Percentiles rank a stretch among this genome's conserved stretches.
These are phyloP conservation scores for Mikania micrantha DNA, from an alignment of 129 eudicot genomes.

Conservation along the genomic window DNA sequence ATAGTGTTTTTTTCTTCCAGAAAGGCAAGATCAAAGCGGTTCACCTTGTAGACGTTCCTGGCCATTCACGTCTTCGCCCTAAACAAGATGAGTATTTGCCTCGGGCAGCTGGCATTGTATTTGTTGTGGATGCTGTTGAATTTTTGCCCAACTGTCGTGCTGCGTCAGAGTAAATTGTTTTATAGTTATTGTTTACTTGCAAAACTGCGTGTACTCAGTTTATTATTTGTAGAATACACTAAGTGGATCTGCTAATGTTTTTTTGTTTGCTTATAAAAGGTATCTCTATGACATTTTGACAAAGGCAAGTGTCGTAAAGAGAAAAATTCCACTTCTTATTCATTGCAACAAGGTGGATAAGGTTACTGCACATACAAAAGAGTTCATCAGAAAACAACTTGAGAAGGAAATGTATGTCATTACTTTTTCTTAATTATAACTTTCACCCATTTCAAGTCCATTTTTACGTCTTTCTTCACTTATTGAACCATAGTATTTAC, in stretches of 20 bases:
- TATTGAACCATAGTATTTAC: background rate
- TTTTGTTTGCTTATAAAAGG: slow-evolving; percentile 38
- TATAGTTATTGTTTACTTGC: background rate
- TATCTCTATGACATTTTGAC: slow-evolving; percentile 89
- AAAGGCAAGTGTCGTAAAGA: slow-evolving; percentile 75
- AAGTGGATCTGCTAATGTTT: background rate
- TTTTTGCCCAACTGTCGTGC: slow-evolving; percentile 74
- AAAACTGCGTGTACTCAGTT: background rate
- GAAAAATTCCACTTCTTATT: slow-evolving; percentile 70
- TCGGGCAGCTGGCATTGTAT: slow-evolving; percentile 77
- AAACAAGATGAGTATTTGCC: slow-evolving; percentile 83
- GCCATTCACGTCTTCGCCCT: slow-evolving; percentile 81
- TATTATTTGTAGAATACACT: background rate
- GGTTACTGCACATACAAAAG: slow-evolving; percentile 90
- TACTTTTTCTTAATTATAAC: background rate
- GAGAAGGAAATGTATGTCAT: slow-evolving; percentile 79
- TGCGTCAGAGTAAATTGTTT: slow-evolving; percentile 60
- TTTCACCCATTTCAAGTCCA: background rate
- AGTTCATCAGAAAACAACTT: slow-evolving; percentile 84
- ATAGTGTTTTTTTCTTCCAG: slow-evolving; percentile 24
- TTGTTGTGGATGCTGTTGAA: slow-evolving; percentile 92
- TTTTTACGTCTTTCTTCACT: background rate
- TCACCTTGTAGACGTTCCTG: slow-evolving; percentile 87
- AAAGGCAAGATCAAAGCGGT: slow-evolving; percentile 75
- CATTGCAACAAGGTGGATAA: slow-evolving; percentile 95